phyloP scores from a whole-genome alignment of 768 basidiomycete genomes.

The Wakefieldia striispora region DNA sequence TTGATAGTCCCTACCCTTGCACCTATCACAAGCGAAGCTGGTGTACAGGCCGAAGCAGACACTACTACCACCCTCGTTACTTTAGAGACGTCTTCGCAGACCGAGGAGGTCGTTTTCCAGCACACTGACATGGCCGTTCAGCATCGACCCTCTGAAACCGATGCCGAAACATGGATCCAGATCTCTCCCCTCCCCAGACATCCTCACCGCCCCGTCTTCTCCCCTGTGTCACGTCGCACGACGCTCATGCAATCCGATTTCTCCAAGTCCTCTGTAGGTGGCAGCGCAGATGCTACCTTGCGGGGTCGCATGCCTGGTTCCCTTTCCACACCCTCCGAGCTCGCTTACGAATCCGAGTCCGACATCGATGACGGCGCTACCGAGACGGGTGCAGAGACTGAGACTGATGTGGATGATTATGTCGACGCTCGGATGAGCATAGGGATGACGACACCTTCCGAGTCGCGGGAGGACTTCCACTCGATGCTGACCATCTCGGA shows the following conservation, averaged over 20 bases:
- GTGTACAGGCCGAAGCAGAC: conserved; percentile 38
- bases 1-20: conserved; percentile 30
- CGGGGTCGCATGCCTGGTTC: conserved; percentile 25
- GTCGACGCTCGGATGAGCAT: conserved; percentile 72
- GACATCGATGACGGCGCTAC: conserved; percentile 42
- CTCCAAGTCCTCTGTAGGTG: conserved; percentile 36
- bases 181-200: conserved; percentile 32
- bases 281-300: conserved; percentile 35
- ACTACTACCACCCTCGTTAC: conserved; percentile 19
- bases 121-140: conserved; percentile 49
- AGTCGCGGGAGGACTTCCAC: conserved; percentile 73
- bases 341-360: conserved; percentile 45
- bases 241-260: conserved; percentile 51
- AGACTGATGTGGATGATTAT: conserved; percentile 70
- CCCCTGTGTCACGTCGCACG: conserved; percentile 34
- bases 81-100: conserved; percentile 46
- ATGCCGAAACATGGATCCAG: conserved; percentile 37
- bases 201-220: conserved; percentile 20
- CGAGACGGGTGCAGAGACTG: conserved; percentile 66
- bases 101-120: conserved; percentile 38
- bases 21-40: conserved; percentile 36
- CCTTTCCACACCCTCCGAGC: conserved; percentile 22
- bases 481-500: conserved; percentile 70
- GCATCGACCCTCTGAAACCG: conserved; percentile 33
- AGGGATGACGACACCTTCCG: conserved; percentile 59